phyloP scores from a whole-genome alignment of 163 green algal species.

The Scenedesmus sp. region DNA sequence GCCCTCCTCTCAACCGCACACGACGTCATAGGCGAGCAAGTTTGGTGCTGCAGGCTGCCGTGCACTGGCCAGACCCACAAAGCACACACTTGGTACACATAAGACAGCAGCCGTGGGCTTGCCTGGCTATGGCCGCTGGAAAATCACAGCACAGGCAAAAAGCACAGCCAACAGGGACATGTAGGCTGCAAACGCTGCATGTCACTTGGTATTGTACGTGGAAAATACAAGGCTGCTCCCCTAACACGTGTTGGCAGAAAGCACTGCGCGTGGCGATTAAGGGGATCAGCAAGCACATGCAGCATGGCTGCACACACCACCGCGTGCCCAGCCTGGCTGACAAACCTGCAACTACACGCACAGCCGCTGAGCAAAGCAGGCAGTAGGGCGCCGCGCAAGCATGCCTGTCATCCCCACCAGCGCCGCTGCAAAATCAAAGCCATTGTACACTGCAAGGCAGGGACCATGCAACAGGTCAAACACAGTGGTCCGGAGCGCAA shows the following conservation, averaged over 20 bases:
- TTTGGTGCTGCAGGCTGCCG: neutral
- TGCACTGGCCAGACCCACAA: neutral
- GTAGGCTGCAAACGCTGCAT: neutral
- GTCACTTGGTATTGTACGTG: neutral
- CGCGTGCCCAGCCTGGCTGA: neutral
- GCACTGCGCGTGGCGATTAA: neutral
- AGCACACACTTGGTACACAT: neutral
- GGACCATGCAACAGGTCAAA: neutral
- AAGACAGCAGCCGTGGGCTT: neutral
- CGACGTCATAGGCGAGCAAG: neutral
- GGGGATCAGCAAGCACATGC: neutral
- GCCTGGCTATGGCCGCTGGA: neutral
- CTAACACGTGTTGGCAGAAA: neutral
- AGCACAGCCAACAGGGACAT: neutral
- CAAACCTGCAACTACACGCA: neutral
- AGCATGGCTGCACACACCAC: neutral
- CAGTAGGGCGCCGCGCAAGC: neutral
- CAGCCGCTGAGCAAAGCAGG: neutral
- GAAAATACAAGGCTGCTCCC: neutral
- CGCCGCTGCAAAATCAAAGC: neutral
- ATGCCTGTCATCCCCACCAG: neutral
- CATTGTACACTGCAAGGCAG: constrained; percentile 13
- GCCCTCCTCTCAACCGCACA: neutral
- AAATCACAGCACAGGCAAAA: neutral
- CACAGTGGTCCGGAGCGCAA: neutral